phyloP scores from a whole-genome alignment of 139 green algal genomes.

The Auxenochlorella pyrenoidosa region DNA sequence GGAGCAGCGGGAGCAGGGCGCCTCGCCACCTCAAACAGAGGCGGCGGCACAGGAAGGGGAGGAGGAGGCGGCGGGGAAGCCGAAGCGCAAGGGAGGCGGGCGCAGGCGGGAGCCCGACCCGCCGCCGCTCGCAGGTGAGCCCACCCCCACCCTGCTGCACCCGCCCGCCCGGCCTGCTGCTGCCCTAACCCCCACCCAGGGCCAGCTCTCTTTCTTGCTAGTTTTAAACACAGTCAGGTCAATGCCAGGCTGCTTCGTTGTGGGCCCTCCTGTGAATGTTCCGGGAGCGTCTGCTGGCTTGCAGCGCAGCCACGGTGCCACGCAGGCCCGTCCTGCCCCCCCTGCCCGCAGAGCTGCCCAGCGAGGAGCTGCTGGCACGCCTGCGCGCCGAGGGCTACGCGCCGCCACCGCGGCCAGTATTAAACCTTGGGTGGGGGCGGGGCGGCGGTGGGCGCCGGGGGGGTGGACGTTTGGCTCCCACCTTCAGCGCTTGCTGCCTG shows the following conservation, averaged over 20 bases:
- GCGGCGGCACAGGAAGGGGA: background rate
- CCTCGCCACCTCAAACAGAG: background rate
- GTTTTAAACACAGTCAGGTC: background rate
- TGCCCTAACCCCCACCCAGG: background rate
- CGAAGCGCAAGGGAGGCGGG: background rate
- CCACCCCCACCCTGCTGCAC: background rate
- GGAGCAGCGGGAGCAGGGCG: too few relatives aligned
- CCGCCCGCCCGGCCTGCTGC: background rate
- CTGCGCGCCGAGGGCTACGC: background rate
- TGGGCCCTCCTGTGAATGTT: background rate
- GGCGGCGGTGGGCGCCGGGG: too few relatives aligned
- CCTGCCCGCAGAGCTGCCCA: constrained; percentile 12
- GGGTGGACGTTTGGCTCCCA: too few relatives aligned
- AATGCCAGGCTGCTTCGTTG: background rate
- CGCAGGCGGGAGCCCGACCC: background rate
- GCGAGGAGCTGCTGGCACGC: background rate
- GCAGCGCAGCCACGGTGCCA: background rate
- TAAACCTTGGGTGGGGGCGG: constrained; percentile 59
- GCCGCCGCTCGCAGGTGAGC: constrained; percentile 10
- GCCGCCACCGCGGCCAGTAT: constrained; percentile 41
- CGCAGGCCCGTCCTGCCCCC: background rate
- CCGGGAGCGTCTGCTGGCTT: background rate
- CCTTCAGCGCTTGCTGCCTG: background rate
- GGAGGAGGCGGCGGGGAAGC: background rate
- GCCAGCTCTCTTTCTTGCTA: background rate